Evolutionary conservation across 495 filamentous ascomycete genomes (phyloP), one percentile per base, ranked within the genome.

Genomic region (Penicillium alfredii): DNA sequence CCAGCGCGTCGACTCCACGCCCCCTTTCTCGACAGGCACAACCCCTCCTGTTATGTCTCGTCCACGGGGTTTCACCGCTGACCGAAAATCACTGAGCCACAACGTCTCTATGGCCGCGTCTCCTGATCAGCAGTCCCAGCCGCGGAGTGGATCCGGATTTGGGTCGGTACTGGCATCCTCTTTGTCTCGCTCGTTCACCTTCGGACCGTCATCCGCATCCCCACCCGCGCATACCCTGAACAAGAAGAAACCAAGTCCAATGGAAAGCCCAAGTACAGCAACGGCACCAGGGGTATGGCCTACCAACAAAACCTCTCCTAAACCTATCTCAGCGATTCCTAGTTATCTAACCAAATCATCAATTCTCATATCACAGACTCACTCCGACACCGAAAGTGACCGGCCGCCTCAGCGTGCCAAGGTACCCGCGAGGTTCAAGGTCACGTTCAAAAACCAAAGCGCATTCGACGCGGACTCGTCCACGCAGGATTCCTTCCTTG

Each of bases 391-490:
- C n/a, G 67, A 68, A 40, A 71, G 65, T 34, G 69, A 74, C 17
- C 53, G 45, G 16, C 47, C 44, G 18, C 43, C 39, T 9, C 36
- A 55, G 24, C 16, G 35, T 14, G 23, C 40, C 34, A 67, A 64
- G 26, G 45, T 48, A 4, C 43, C 38, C 58, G 54, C 40, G 17
- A 57, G 54, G 17, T 71, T 94, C 32, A 76, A 69, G 9, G 73
- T 80, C 9, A 72, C 71, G 1, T 73, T 90, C 47, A 82, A 84
- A 50, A 88, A 95, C 39, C 80, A 84, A 45, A 72, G 73, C 25
- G 69, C 74, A 20, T 94, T 95, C 38, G 82, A 90, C 36, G 78
- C 83, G 33, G 84, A 89, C 53, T 78, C 78, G n/a, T 73, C 73
- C 57, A 65, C 82, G 31, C 72, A 71, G 22, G 70, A 76, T 3